Evolutionary conservation across 106 monocot genomes (phyloP).

Genomic region (Alisma plantagoaquatica): DNA sequence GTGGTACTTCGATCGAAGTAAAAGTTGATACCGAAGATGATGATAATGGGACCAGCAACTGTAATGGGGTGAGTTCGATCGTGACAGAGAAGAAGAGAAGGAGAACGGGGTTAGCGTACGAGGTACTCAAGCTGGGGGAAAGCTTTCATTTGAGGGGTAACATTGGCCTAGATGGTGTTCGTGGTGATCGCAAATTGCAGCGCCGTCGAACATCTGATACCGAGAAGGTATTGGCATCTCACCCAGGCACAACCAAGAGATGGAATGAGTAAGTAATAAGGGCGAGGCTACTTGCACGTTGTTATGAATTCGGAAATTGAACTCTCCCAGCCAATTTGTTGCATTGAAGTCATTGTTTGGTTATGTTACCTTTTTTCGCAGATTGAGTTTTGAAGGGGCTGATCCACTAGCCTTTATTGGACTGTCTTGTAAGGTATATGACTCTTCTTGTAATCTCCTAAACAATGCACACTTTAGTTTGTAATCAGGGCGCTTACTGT

Average conservation of each 20-base stretch:
- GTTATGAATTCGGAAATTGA: too few relatives aligned
- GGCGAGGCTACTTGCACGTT: too few relatives aligned
- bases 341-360: neutral
- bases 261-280: constrained; percentile 79
- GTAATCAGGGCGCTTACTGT: too few relatives aligned
- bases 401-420: constrained; percentile 71
- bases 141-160: constrained; percentile 1
- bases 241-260: constrained; percentile 24
- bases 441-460: neutral
- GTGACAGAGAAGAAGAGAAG: constrained; percentile 6
- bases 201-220: neutral
- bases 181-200: neutral
- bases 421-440: constrained; percentile 78
- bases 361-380: constrained; percentile 15
- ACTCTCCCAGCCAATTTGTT: too few relatives aligned
- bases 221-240: neutral
- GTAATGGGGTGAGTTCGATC: too few relatives aligned
- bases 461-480: neutral
- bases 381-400: constrained; percentile 59
- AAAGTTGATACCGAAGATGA: constrained; percentile 6
- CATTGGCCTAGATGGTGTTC: neutral
- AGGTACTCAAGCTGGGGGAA: constrained; percentile 30
- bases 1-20: neutral
- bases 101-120: constrained; percentile 17
- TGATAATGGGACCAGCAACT: neutral